Percentiles rank a stretch among this genome's conserved stretches.
Conservation (phyloP, 345 rosid genomes). For the Brassica incana region DNA sequence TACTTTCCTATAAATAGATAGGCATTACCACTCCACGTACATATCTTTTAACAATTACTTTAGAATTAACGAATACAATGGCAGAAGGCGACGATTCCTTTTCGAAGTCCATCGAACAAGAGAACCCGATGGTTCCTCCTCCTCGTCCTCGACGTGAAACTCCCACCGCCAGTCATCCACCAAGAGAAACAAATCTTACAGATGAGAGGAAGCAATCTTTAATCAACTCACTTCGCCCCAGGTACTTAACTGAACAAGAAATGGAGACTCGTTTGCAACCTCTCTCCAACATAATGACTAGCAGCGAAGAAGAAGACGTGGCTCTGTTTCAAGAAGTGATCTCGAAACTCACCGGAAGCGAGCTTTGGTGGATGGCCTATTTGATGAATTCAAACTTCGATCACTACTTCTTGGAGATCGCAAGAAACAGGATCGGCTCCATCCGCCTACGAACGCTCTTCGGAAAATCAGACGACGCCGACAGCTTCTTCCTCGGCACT, state of each 20-base stretch:
- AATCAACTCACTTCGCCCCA: neutral
- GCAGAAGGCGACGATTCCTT: neutral
- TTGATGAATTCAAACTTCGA: slow-evolving; percentile 1
- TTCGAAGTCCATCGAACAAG: neutral
- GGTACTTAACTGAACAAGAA: neutral
- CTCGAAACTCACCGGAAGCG: neutral
- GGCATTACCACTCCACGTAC: neutral
- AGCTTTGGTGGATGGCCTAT: neutral
- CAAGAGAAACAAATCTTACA: neutral
- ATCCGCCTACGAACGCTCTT: neutral
- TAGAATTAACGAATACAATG: neutral
- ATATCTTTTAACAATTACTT: neutral
- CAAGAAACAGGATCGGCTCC: slow-evolving; percentile 9
- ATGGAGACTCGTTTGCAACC: neutral
- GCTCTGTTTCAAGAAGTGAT: neutral
- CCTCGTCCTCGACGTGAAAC: neutral
- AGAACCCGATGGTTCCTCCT: neutral
- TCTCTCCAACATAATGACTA: slow-evolving; percentile 2
- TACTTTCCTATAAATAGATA: neutral
- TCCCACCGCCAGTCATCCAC: neutral
- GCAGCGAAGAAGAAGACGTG: neutral
- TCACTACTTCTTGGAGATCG: slow-evolving; percentile 1
- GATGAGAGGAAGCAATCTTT: neutral
- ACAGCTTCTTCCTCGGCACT: neutral
- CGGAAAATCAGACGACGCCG: slow-evolving; percentile 7